Base-by-base conservation (phyloP, 2,329 filamentous ascomycete genomes). In the Ophiocordyceps camponoti-floridani region DNA sequence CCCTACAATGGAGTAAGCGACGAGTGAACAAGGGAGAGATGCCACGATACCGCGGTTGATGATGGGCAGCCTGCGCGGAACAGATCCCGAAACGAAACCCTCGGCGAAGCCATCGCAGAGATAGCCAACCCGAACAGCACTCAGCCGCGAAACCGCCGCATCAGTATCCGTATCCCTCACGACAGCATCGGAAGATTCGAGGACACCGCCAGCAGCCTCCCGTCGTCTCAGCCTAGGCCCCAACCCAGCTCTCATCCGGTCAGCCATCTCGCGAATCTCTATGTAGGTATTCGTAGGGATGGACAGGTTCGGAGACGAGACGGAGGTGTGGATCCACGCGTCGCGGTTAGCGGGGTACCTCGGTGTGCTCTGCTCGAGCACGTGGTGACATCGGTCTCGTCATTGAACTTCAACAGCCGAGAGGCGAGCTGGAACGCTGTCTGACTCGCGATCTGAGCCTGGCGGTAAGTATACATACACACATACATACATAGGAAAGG, bases 91-190 rank as follows among this genome's bases (percentile, higher is more conserved):
- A 2, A 82, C 78, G 58, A 95, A 86, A 45, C 70, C 70, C 44
- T 65, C 65, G 2, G 87, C 86, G 63, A 82, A 96, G 0, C 74
- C 74, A 57, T 98, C 91, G 2, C 83, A 65, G 1, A 98, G 68
- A 58, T 96, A 96, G 30, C 86, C 87, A 43, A 86, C 59, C 46
- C 82, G 75, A 14, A 96, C 86, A 12, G 89, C 89, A 59, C 88
- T 96, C 61, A 94, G 67, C 33, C 91, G 77, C 28, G 87, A 94
- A 40, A 86, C 77, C 47, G 85, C 85, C 26, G 91, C 91, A 66
- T 98, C 91, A 48, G 80, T 79, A 62, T 98, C 91, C 3, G 91
- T 98, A 50, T 79, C 78, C 61, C 94, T 89, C 46, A 98, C 80
- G 38, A 82, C 74, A 47, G 72, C 68, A 62, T 96, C 88, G 52